Base-by-base conservation (phyloP, 176 grass and related monocot genomes). In the Triticum dicoccoides region DNA sequence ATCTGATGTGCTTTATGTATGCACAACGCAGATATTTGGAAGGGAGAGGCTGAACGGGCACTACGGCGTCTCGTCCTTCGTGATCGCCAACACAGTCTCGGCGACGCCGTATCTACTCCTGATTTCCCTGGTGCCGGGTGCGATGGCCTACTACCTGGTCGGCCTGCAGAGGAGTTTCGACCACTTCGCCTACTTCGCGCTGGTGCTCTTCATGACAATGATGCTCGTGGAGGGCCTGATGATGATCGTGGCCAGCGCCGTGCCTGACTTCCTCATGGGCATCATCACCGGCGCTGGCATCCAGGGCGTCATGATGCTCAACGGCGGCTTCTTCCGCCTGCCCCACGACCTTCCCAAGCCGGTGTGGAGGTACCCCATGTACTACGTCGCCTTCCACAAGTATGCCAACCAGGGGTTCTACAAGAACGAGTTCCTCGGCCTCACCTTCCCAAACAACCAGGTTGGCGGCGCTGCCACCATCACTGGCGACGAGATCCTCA, bases 201-300 rank as follows among this genome's bases (percentile, higher is more conserved):
- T 95, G 35, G 65, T 95, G 45, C 88, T 98, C n/a, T 95, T 91
- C 91, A 83, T 88, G 56, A 83, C 88, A 59, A 93, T 94, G 96
- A 94, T 92, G 88, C 80, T 98, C 0, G 96, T 98, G 15, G 96
- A 98, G 73, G 89, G 93, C 32, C 59, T 98, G 27, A 95, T 98
- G 96, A 98, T 95, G 96, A 93, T 92, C 34, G 91, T 98, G 27
- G 96, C 93, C 11, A 91, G 91, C 68, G 87, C 86, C 4, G 96
- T 98, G 4, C 96, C 93, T 0, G 93, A 98, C 59, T 98, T 98
- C 78, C 89, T 98, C 80, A 98, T 95, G 96, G 96, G 96, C 30
- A 98, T 98, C 64, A 98, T 98, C 79, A 95, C 91, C 34, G 96
- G 96, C 8, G 95, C 93, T 6, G 95, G 93, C 38, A 91, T 98